Percentiles rank a stretch among this genome's conserved stretches.
Evolutionary conservation across 2,329 filamentous ascomycete genomes (phyloP).

Genomic region (Mariannaea sp.): DNA sequence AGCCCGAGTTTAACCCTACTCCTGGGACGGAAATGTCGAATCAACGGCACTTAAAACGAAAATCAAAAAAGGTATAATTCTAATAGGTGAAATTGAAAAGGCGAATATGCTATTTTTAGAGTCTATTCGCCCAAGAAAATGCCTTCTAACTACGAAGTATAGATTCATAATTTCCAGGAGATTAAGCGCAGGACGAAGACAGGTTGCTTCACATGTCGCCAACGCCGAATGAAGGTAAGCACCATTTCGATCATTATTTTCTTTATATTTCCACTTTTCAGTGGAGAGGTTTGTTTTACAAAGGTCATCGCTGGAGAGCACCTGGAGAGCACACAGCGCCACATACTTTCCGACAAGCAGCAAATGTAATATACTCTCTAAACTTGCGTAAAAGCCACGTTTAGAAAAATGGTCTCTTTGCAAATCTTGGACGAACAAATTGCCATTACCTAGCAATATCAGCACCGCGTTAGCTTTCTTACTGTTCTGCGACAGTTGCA

Average conservation of each 20-base stretch:
- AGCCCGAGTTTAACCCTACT: conserved; percentile 26
- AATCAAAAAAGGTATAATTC: conserved; percentile 62
- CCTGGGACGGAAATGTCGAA: conserved; percentile 42
- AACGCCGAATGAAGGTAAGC: conserved; percentile 65
- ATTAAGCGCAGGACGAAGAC: conserved; percentile 68
- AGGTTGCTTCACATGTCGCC: conserved; percentile 65
- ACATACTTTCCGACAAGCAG: conserved; percentile 21
- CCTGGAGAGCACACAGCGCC: no score
- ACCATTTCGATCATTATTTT: conserved; percentile 29
- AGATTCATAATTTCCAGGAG: conserved; percentile 48
- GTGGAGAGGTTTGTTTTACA: conserved; percentile 17
- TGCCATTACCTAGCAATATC: conserved; percentile 15
- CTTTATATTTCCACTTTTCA: conserved; percentile 11
- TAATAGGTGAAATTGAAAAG: not conserved
- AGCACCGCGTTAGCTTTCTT: conserved; percentile 27
- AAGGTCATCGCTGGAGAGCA: conserved; percentile 20
- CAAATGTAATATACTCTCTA: conserved; percentile 16
- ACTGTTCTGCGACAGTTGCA: conserved; percentile 12
- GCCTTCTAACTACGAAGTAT: conserved; percentile 27
- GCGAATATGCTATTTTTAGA: not conserved
- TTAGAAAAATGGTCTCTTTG: conserved; percentile 16
- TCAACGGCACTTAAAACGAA: conserved; percentile 51
- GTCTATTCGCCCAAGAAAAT: not conserved
- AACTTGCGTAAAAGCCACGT: conserved; percentile 27
- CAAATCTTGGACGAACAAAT: conserved; percentile 16